Evolutionary conservation across 495 filamentous ascomycete genomes (phyloP).

Genomic region (Penicillium arizonense): DNA sequence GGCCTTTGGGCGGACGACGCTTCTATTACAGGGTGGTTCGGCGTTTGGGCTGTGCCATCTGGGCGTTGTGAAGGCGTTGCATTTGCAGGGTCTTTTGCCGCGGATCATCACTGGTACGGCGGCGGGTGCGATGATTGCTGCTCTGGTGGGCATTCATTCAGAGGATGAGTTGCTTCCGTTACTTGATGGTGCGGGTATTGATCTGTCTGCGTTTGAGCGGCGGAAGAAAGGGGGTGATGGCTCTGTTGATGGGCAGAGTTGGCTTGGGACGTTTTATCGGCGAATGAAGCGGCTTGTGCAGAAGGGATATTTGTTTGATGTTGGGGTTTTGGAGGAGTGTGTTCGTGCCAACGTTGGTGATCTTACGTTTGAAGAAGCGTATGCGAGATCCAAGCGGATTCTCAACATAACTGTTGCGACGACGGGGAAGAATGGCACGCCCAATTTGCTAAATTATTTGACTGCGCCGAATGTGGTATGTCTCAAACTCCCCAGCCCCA

Average conservation of each 20-base stretch:
- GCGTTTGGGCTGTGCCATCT: constrained; percentile 92
- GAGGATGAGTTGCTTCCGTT: constrained; percentile 81
- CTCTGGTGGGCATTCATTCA: constrained; percentile 83
- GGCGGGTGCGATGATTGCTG: constrained; percentile 87
- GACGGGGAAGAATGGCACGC: constrained; percentile 68
- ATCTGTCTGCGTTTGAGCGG: constrained; percentile 73
- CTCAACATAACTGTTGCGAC: constrained; percentile 90
- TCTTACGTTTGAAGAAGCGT: constrained; percentile 93
- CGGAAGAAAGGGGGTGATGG: constrained; percentile 11
- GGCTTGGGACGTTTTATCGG: constrained; percentile 57
- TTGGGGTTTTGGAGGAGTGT: constrained; percentile 78
- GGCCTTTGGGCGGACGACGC: constrained; percentile 81
- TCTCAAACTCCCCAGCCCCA: constrained; percentile 13
- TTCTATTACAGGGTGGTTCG: constrained; percentile 87
- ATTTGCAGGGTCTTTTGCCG: constrained; percentile 79
- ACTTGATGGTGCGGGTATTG: constrained; percentile 74
- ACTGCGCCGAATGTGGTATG: constrained; percentile 91
- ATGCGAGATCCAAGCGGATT: constrained; percentile 78
- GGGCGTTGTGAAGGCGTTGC: constrained; percentile 86
- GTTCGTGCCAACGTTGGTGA: constrained; percentile 84
- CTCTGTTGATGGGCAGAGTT: constrained; percentile 27
- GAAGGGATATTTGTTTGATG: constrained; percentile 83
- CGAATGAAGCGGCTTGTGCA: constrained; percentile 62
- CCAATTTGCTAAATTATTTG: constrained; percentile 86
- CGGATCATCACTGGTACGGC: constrained; percentile 90